Evolutionary conservation across 2,329 filamentous ascomycete genomes (phyloP), one percentile per base, ranked within the genome.

Genomic region (Alternaria gaisen): DNA sequence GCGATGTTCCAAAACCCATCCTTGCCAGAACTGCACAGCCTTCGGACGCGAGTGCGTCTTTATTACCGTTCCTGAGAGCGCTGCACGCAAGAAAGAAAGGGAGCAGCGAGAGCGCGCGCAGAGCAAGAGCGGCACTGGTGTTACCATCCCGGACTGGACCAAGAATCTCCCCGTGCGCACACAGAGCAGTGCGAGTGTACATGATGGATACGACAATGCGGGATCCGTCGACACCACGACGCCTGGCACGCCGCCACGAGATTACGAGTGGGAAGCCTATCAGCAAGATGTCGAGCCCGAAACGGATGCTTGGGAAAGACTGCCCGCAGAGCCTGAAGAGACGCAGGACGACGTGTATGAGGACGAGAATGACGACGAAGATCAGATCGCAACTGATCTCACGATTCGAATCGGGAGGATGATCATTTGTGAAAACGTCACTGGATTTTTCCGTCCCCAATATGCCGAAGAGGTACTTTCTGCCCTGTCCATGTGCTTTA

Each of bases 351-450:
- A 78, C 65, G 76, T 77, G 28, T 78, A 74, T 50, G 75, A 79
- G 40, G 76, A 79, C 54, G 76, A 79, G 50, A 71, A 78, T 24
- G 76, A 79, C 44, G 76, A 79, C 46, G 76, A 78, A 61, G 76
- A 78, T 59, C 72, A 77, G 61, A 77, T 77, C 52, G 74, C 74
- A 28, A 77, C 74, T 3, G 76, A 79, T 67, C 70, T 78, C 36
- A 78, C 75, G 16, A 77, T 79, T 56, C 72, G 75, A 11, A 78
- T 78, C 47, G 76, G 76, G 24, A 71, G 76, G 56, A 78, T 79
- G 76, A 77, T 79, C 36, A 77, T 79, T n/a, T 77, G 75, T 60
- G 76, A 79, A 46, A 79, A 77, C 28, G 73, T 78, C 41, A 77
- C 75, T 61, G 76, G 76, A 40, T 77, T 78, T 54, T 78, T 78